Evolutionary conservation across 2,329 filamentous ascomycete species (phyloP), one percentile per base, ranked within the genome.

Genomic region (Cladosporium colombiae): DNA sequence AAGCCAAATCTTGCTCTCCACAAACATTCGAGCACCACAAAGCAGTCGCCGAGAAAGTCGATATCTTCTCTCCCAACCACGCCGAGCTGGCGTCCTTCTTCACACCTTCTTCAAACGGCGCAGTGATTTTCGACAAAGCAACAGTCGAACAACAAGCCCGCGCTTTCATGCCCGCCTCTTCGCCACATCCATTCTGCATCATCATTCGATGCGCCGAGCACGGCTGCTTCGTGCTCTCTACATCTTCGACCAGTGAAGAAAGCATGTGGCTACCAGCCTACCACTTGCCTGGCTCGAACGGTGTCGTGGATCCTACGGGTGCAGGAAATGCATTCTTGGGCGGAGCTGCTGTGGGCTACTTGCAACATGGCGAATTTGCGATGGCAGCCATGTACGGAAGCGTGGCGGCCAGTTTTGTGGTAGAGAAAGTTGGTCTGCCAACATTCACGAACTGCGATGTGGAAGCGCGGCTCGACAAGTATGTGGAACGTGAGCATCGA

Each of bases 1-100:
- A 73, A 33, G 67, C 72, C 13, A 73, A 73, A 57, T 69, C 68
- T 1, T 74, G 72, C 64, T 70, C 56, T 7, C 66, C 69, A 8
- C 61, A 63, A 7, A 70, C 67, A 2, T 67, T 72, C 8, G 49
- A 65, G 5, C 49, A 52, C 21, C 73, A 74, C 61, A 52, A 68
- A 29, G 18, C 62, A 11, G 18, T 68, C 2, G 18, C 52, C 2
- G 40, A 27, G 25, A 37, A 61, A 10, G 69, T 74, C 5, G 68
- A 71, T n/a, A 69, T 72, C 14, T 74, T 74, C 67, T 74, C 73
- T 7, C 73, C 73, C 5, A 74, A 74, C 44, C 71, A 74, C 60
- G 65, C 66, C n/a, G 73, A 74, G 64, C 65, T 74, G 0, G 68
- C 63, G 3, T 61, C 65, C 10, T 71, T 74, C 59, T 74, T 74